Conservation (phyloP, 495 filamentous ascomycete species). For the Hypoxylon cercidicola region DNA sequence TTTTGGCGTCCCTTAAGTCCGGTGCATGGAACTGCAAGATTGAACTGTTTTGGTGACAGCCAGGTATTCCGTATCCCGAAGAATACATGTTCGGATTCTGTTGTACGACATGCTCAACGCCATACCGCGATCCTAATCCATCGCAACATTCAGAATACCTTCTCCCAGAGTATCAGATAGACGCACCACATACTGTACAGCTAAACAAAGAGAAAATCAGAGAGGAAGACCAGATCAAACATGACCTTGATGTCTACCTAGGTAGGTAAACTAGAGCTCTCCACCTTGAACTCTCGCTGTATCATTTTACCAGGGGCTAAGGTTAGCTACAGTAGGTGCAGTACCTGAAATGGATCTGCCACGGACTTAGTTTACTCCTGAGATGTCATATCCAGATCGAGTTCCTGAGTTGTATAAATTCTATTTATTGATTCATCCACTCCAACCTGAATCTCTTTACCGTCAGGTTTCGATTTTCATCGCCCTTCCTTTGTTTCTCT, state of each 20-base stretch:
- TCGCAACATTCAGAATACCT: background rate
- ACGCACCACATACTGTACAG: too few relatives aligned
- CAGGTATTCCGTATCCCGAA: too few relatives aligned
- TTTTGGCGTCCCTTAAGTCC: constrained; percentile 35
- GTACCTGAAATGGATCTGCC: constrained; percentile 7
- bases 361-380: constrained; percentile 28
- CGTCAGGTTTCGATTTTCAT: background rate
- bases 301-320: constrained; percentile 9
- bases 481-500: background rate
- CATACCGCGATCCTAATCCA: background rate
- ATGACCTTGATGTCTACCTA: constrained; percentile 5
- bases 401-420: constrained; percentile 14
- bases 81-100: too few relatives aligned
- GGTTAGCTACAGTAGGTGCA: background rate
- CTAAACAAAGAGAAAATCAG: background rate
- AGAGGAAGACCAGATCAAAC: background rate
- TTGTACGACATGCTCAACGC: background rate
- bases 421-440: constrained; percentile 19
- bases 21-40: constrained; percentile 5
- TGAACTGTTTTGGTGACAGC: background rate
- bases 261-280: background rate
- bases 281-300: background rate
- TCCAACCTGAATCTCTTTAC: background rate
- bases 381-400: constrained; percentile 17
- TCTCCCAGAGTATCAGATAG: background rate